These are phyloP conservation scores for Pyrenophora seminiperda DNA, from an alignment of 2,329 filamentous ascomycete species.

Conservation along the genomic window DNA sequence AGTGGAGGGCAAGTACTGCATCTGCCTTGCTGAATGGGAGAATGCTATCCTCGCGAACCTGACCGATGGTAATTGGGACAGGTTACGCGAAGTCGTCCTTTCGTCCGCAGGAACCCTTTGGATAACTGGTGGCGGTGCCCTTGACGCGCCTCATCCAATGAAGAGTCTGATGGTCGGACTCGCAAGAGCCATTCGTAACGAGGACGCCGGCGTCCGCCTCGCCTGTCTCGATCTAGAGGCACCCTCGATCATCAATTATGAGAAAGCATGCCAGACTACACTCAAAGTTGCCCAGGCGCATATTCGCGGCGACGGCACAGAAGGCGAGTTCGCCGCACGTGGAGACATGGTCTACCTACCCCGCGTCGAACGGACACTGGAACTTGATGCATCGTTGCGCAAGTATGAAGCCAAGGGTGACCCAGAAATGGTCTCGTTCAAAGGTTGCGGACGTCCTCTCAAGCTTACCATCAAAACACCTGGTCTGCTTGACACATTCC, in stretches of 20 bases:
- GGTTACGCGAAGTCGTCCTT: conserved; percentile 7
- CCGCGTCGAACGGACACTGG: conserved; percentile 6
- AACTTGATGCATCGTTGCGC: conserved; percentile 6
- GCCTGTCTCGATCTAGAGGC: conserved; percentile 10
- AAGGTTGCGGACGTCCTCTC: conserved; percentile 6
- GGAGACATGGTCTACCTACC: conserved; percentile 6
- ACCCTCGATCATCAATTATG: neutral
- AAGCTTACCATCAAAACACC: conserved; percentile 7
- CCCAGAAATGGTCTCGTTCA: conserved; percentile 8
- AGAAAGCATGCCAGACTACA: conserved; percentile 1
- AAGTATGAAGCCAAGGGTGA: conserved; percentile 13
- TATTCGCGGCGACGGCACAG: conserved; percentile 4
- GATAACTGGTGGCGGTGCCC: conserved; percentile 11
- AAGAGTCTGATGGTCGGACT: conserved; percentile 13
- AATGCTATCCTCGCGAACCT: conserved; percentile 3
- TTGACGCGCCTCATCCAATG: conserved; percentile 6
- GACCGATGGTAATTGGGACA: conserved; percentile 7
- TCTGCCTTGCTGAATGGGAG: conserved; percentile 11
- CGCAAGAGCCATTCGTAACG: conserved; percentile 10
- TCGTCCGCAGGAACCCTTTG: conserved; percentile 7
- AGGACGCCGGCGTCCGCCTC: conserved; percentile 7
- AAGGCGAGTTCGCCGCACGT: conserved; percentile 9
- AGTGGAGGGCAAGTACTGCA: conserved; percentile 7
- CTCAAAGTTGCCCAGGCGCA: conserved; percentile 8
- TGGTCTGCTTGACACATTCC: conserved; percentile 7